Conservation (phyloP, 2,329 filamentous ascomycete genomes). For the Kalmusia sp. region DNA sequence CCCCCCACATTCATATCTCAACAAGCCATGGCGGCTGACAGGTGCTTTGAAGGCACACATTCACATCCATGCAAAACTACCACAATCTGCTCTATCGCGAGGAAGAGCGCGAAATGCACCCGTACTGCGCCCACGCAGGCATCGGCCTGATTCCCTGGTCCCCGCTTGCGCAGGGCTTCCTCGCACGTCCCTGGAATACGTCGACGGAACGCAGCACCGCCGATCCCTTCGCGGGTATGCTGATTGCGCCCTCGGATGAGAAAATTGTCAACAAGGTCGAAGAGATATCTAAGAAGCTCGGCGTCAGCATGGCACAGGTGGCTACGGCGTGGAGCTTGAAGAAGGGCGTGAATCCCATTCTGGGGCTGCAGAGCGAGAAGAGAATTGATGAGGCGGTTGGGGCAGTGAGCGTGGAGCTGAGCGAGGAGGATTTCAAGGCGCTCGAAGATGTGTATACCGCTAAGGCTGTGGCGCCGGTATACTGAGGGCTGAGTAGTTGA, state of each 20-base stretch:
- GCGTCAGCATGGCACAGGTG: slow-evolving; percentile 32
- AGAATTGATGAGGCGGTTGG: slow-evolving; percentile 37
- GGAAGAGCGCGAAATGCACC: slow-evolving; percentile 50
- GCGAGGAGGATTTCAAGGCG: slow-evolving; percentile 31
- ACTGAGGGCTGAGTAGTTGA: neutral
- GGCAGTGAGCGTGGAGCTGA: slow-evolving; percentile 22
- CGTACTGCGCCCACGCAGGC: slow-evolving; percentile 27
- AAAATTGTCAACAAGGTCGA: slow-evolving; percentile 49
- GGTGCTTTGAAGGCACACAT: slow-evolving; percentile 40
- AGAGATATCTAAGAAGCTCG: slow-evolving; percentile 48
- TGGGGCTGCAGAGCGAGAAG: slow-evolving; percentile 32
- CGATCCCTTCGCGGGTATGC: slow-evolving; percentile 27
- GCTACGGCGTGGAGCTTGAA: slow-evolving; percentile 34
- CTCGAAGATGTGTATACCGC: slow-evolving; percentile 35
- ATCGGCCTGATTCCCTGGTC: slow-evolving; percentile 39
- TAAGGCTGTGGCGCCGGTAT: slow-evolving; percentile 24
- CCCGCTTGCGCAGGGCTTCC: slow-evolving; percentile 43
- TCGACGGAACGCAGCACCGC: slow-evolving; percentile 42
- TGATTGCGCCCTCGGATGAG: slow-evolving; percentile 43
- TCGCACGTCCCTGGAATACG: slow-evolving; percentile 49
- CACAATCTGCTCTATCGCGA: slow-evolving; percentile 56
- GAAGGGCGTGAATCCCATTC: slow-evolving; percentile 34
- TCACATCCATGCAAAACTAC: slow-evolving; percentile 57
- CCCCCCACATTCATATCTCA: neutral
- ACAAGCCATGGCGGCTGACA: neutral